Evolutionary conservation across 2,329 filamentous ascomycete genomes (phyloP).

Genomic region (Neophaeococcomyces mojaviensis): DNA sequence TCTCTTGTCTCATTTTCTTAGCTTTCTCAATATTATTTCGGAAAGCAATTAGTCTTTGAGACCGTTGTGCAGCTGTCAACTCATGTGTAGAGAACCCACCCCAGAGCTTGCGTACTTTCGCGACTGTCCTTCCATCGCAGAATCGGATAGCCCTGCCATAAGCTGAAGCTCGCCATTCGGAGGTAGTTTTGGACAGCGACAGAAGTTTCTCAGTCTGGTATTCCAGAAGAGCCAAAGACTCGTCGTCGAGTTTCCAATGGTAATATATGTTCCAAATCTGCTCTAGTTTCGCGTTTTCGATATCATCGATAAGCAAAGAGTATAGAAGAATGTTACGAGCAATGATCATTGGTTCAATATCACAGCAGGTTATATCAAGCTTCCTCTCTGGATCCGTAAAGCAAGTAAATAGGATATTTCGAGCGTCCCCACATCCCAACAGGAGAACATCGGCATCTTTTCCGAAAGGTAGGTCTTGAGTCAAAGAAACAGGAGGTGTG

Average conservation of each 20-base stretch:
- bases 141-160: slow-evolving; percentile 45
- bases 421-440: slow-evolving; percentile 50
- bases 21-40: no score
- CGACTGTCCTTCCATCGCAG: slow-evolving; percentile 42
- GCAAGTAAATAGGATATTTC: slow-evolving; percentile 50
- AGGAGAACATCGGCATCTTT: slow-evolving; percentile 45
- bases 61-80: no score
- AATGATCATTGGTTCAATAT: slow-evolving; percentile 46
- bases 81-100: no score
- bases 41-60: no score
- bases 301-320: slow-evolving; percentile 43
- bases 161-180: slow-evolving; percentile 38
- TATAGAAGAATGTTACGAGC: slow-evolving; percentile 51
- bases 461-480: slow-evolving; percentile 42
- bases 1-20: no score
- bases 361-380: slow-evolving; percentile 52
- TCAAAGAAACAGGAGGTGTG: slow-evolving; percentile 47
- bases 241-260: slow-evolving; percentile 40
- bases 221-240: slow-evolving; percentile 32
- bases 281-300: slow-evolving; percentile 22
- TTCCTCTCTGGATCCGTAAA: slow-evolving; percentile 36
- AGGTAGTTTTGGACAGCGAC: slow-evolving; percentile 30
- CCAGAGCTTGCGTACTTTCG: no score
- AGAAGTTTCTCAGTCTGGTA: slow-evolving; percentile 41
- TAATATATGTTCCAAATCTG: slow-evolving; percentile 51